These are phyloP conservation scores for Candida stauntonica DNA, from an alignment of 805 yeast genomes.

Conservation along the genomic window DNA sequence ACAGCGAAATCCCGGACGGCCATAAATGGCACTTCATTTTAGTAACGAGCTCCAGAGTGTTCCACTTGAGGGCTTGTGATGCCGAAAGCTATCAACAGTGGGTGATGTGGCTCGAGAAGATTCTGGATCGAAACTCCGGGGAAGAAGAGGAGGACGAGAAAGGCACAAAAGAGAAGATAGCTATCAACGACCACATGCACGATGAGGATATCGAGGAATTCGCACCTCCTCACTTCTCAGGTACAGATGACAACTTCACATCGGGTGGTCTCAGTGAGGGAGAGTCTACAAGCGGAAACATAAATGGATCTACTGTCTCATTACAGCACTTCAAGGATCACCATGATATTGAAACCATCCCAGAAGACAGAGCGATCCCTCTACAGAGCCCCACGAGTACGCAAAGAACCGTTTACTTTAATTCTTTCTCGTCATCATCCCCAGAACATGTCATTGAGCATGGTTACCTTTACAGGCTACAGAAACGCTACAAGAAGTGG, in stretches of 20 bases:
- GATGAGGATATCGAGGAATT: neutral
- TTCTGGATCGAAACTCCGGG: constrained; percentile 13
- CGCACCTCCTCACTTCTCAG: constrained; percentile 15
- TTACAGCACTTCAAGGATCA: constrained; percentile 6
- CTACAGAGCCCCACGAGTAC: neutral
- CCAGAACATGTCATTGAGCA: constrained; percentile 36
- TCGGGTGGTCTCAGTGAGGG: constrained; percentile 16
- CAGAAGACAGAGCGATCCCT: constrained; percentile 2
- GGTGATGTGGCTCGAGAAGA: constrained; percentile 14
- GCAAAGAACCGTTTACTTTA: constrained; percentile 14
- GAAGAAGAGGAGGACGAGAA: neutral
- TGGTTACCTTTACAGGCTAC: constrained; percentile 39
- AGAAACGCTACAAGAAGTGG: constrained; percentile 46
- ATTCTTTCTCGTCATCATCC: constrained; percentile 20
- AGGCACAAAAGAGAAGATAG: no score
- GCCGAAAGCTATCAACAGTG: constrained; percentile 21
- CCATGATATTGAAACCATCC: neutral
- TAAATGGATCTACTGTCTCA: constrained; percentile 9
- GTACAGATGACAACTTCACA: constrained; percentile 26
- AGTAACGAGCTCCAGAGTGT: constrained; percentile 21
- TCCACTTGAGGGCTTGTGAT: constrained; percentile 21
- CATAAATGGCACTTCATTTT: constrained; percentile 22
- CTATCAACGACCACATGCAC: neutral
- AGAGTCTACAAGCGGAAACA: neutral
- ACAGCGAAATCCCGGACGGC: constrained; percentile 21